Conservation (phyloP, 768 basidiomycete species). For the Cystofilobasidium bisporidii region DNA sequence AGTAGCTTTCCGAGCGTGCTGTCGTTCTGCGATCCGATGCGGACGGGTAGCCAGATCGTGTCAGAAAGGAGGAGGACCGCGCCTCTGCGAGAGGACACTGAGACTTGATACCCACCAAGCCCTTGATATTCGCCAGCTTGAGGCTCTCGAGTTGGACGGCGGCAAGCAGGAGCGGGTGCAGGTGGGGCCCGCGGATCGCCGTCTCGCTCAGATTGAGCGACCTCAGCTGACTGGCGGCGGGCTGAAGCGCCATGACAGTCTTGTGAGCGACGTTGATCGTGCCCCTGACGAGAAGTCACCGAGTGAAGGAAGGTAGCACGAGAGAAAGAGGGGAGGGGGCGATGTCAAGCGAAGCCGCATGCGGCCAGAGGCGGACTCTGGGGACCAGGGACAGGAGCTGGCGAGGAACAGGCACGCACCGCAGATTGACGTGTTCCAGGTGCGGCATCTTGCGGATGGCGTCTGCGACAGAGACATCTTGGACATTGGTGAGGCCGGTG, state of each 20-base stretch:
- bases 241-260: background rate
- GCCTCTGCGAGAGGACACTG: no score
- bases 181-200: background rate
- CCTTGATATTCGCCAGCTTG: constrained; percentile 2
- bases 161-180: background rate
- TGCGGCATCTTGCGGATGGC: background rate
- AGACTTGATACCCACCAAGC: background rate
- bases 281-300: background rate
- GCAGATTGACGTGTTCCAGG: constrained; percentile 1
- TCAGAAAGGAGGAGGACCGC: background rate
- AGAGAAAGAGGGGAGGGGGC: background rate
- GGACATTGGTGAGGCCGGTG: background rate
- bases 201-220: constrained; percentile 7
- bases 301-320: background rate
- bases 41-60: background rate
- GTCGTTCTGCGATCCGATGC: constrained; percentile 9
- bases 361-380: background rate
- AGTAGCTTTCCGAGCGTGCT: background rate
- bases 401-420: background rate
- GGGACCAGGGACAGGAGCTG: no score
- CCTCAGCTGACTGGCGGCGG: background rate
- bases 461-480: background rate
- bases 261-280: background rate
- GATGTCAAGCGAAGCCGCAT: background rate
- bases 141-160: background rate